Conservation (phyloP, 495 filamentous ascomycete genomes). For the Jackrogersella minutella region DNA sequence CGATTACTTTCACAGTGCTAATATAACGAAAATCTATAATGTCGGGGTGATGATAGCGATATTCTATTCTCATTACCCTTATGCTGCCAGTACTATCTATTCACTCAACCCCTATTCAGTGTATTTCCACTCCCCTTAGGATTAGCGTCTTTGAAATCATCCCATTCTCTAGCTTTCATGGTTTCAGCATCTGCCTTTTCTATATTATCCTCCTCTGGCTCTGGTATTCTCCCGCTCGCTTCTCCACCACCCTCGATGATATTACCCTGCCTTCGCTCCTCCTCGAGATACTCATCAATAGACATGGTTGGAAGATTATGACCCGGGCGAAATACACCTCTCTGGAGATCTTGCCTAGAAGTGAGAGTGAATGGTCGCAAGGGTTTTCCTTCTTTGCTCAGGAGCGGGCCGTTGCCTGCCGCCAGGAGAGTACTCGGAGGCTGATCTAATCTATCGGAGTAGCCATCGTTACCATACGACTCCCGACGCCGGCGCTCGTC, state of each 20-base stretch:
- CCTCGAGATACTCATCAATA: conserved; percentile 96
- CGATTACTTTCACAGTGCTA: no score
- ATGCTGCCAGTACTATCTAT: no score
- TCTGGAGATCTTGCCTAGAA: conserved; percentile 77
- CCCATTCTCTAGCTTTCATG: conserved; percentile 93
- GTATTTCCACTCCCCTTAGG: conserved; percentile 88
- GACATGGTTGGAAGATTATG: conserved; percentile 97
- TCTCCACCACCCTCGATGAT: conserved; percentile 92
- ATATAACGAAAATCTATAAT: no score
- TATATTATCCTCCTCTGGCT: conserved; percentile 87
- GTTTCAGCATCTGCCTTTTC: conserved; percentile 88
- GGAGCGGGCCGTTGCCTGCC: conserved; percentile 71
- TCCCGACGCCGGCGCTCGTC: conserved; percentile 61
- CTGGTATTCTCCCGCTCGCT: conserved; percentile 70
- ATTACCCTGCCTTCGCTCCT: conserved; percentile 85
- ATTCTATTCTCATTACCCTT: no score
- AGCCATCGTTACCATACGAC: conserved; percentile 54
- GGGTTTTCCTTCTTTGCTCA: conserved; percentile 85
- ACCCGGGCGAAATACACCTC: conserved; percentile 87
- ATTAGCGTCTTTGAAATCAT: conserved; percentile 92
- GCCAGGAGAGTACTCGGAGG: conserved; percentile 54
- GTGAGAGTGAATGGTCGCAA: conserved; percentile 90
- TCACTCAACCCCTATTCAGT: conserved; percentile 73
- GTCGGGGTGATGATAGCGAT: no score
- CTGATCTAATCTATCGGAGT: conserved; percentile 79